These are phyloP conservation scores for Phycomyces blakesleeanus DNA, from an alignment of 192 early-diverging fungal genomes.

Conservation along the genomic window DNA sequence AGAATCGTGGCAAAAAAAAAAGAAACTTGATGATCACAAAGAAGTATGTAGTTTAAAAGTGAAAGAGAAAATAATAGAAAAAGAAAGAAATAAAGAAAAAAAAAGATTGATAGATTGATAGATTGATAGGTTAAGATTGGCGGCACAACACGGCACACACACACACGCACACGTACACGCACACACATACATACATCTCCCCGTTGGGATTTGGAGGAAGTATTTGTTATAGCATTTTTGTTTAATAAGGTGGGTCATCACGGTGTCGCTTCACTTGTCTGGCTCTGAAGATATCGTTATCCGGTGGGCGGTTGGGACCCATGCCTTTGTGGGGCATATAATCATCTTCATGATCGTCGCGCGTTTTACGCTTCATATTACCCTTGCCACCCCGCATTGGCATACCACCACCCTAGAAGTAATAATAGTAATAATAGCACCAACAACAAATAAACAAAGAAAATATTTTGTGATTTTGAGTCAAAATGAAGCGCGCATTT, in stretches of 20 bases:
- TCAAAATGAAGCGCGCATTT: not conserved
- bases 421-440: too few species aligned
- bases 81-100: too few species aligned
- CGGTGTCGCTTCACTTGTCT: constrained; percentile 41
- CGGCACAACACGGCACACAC: too few species aligned
- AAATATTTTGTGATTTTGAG: not conserved
- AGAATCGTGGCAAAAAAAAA: too few species aligned
- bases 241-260: constrained; percentile 31
- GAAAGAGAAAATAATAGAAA: not conserved
- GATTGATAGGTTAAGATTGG: too few species aligned
- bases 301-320: constrained; percentile 53
- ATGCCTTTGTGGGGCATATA: constrained; percentile 31
- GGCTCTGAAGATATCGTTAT: constrained; percentile 50
- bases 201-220: too few species aligned
- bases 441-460: not conserved
- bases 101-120: too few species aligned
- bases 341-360: constrained; percentile 46
- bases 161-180: too few species aligned
- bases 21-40: constrained; percentile 3
- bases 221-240: too few species aligned
- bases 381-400: constrained; percentile 18
- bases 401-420: too few species aligned
- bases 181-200: too few species aligned
- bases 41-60: not conserved
- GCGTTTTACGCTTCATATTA: constrained; percentile 37